Base-by-base conservation (phyloP, 1,139 yeast species). In the Scheffersomyces titani region DNA sequence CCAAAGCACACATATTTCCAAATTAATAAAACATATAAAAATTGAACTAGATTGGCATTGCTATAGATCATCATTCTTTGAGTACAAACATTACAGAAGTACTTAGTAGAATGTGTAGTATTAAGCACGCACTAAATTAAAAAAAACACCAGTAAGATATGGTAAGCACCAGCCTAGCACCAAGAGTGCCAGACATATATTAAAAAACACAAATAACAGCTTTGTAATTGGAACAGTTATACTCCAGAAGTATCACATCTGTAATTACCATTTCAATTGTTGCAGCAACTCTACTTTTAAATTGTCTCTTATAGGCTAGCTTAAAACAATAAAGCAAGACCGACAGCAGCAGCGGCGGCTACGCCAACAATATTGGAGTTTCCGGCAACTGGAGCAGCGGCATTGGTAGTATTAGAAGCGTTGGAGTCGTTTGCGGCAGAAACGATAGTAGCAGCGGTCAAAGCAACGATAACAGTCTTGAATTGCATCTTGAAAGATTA, bases 291-390 rank as follows among this genome's bases (percentile, higher is more conserved):
- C 40, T 30, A 30, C 40, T 50, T 22, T 22, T 19, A 19, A 19
- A 44, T 52, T 53, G 52, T 49, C 13, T 9, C 40, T n/a, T n/a
- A n/a, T n/a, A n/a, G 16, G 16, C 57, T 59, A 59, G 63, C 72
- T 74, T 76, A 76, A 66, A 76, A 73, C 65, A 76, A 74, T 66
- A 76, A 72, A 70, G 81, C 80, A 69, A 76, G 76, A 71, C 78
- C 81, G 64, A 80, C 81, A 56, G 80, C 81, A 54, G 79, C 78
- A 61, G 76, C 78, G 60, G 77, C 79, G 63, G 78, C 77, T 54
- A 75, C 76, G 64, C 78, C 77, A 60, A 71, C 56, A 50, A 58
- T 46, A 61, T 57, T 59, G 51, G 55, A 57, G 57, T 51, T 53
- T 51, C 61, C 76, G 54, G 67, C 67, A 55, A 56, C 58, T 61